These are phyloP conservation scores for Aspergillus texensis DNA, from an alignment of 2,329 filamentous ascomycete genomes.

Conservation along the genomic window DNA sequence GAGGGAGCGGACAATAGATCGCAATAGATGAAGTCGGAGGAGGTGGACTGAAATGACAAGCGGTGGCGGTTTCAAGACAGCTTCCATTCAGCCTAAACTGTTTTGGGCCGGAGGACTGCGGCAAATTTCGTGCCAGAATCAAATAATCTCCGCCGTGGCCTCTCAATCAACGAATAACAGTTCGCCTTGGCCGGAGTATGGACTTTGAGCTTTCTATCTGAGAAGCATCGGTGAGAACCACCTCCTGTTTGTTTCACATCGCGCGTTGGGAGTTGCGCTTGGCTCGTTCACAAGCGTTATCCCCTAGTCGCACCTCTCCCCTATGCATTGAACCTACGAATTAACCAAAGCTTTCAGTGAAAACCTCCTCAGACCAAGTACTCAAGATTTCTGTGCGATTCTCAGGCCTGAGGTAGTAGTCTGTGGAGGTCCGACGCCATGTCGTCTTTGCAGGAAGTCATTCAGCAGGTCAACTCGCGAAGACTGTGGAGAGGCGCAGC, in stretches of 20 bases:
- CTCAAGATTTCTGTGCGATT: slow-evolving; percentile 12
- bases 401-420: slow-evolving; percentile 1
- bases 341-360: slow-evolving; percentile 1
- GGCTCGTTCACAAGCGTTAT: background rate
- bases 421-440: slow-evolving; percentile 22
- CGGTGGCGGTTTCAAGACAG: background rate
- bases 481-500: slow-evolving; percentile 32
- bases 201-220: slow-evolving; percentile 17
- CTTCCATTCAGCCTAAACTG: slow-evolving; percentile 2
- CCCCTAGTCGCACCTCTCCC: background rate
- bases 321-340: background rate
- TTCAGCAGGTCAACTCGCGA: slow-evolving; percentile 29
- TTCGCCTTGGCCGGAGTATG: slow-evolving; percentile 15
- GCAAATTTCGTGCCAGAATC: slow-evolving; percentile 23
- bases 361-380: slow-evolving; percentile 9
- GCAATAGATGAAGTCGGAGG: background rate
- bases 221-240: slow-evolving; percentile 21
- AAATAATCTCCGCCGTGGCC: background rate
- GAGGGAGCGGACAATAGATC: background rate
- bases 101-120: slow-evolving; percentile 29
- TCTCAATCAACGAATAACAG: background rate
- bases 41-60: background rate
- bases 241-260: slow-evolving; percentile 17
- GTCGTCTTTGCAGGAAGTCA: slow-evolving; percentile 27
- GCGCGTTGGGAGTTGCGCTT: background rate